A percentile compares a stretch with the other conserved stretches of the same genome.
phyloP scores from a whole-genome alignment of 1,284 basidiomycete species.

The Phlebopus sp. region DNA sequence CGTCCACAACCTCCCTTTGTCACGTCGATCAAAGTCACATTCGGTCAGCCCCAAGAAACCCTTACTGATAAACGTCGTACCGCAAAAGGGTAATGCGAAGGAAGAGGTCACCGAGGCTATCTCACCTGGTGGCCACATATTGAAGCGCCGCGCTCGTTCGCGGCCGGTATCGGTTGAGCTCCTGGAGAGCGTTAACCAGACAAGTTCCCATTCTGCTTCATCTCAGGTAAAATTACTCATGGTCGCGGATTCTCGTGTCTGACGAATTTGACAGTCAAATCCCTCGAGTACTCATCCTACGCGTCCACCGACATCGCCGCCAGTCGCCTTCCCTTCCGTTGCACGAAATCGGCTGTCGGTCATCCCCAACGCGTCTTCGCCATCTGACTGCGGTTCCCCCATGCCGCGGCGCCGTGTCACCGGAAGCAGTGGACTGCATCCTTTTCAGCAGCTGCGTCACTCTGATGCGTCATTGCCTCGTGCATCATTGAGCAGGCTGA shows the following conservation, averaged over 20 bases:
- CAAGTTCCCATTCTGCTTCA: slow-evolving; percentile 38
- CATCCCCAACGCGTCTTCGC: slow-evolving; percentile 20
- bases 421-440: slow-evolving; percentile 29
- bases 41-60: slow-evolving; percentile 25
- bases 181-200: slow-evolving; percentile 45
- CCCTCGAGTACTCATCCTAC: slow-evolving; percentile 16
- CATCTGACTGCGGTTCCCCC: slow-evolving; percentile 43
- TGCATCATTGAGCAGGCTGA: slow-evolving; percentile 34
- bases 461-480: slow-evolving; percentile 28
- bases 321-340: slow-evolving; percentile 34
- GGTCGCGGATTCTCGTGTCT: slow-evolving; percentile 1
- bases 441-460: slow-evolving; percentile 14
- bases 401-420: slow-evolving; percentile 45
- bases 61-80: slow-evolving; percentile 30
- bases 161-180: slow-evolving; percentile 66
- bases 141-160: slow-evolving; percentile 66
- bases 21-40: slow-evolving; percentile 26
- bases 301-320: slow-evolving; percentile 15
- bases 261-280: slow-evolving; percentile 17
- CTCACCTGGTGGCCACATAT: slow-evolving; percentile 70
- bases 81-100: slow-evolving; percentile 37
- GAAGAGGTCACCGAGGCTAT: slow-evolving; percentile 63
- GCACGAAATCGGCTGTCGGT: slow-evolving; percentile 22
- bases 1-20: slow-evolving; percentile 22
- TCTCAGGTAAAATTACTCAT: slow-evolving; percentile 37